Conservation (phyloP, 345 rosid species). For the Geranium brycei region DNA sequence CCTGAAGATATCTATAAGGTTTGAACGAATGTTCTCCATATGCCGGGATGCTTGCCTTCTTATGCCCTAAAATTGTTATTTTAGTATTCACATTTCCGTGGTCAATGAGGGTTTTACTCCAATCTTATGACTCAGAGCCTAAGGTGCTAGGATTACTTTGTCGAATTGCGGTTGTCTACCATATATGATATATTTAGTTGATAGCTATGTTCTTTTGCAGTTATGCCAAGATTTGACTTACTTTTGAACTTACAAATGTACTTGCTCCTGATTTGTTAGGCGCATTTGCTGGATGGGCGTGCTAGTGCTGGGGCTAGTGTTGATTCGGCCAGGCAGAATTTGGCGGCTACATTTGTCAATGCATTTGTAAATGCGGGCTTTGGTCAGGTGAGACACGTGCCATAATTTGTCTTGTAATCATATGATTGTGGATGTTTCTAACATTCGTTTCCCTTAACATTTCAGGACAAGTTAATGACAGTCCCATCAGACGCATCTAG, state of each 20-base stretch:
- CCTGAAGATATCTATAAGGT: slow-evolving; percentile 98
- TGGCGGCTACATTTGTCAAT: slow-evolving; percentile 92
- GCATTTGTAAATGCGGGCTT: slow-evolving; percentile 98
- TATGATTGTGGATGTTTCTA: slow-evolving; percentile 2
- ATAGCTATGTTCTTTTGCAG: no score
- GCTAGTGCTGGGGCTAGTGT: slow-evolving; percentile 61
- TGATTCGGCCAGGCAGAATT: slow-evolving; percentile 89
- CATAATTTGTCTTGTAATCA: neutral
- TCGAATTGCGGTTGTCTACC: no score
- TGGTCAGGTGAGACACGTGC: slow-evolving; percentile 49
- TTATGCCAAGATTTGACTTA: no score
- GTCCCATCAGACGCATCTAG: slow-evolving; percentile 57
- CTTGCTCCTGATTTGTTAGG: slow-evolving; percentile 23
- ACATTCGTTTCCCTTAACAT: slow-evolving; percentile 1
- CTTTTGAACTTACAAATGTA: no score
- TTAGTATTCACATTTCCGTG: no score
- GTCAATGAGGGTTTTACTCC: no score
- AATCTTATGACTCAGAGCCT: no score
- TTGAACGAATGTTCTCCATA: slow-evolving; percentile 4
- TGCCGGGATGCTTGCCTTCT: neutral
- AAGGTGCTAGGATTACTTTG: no score
- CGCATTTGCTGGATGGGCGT: slow-evolving; percentile 90
- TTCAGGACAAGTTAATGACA: slow-evolving; percentile 89
- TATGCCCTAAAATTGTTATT: no score
- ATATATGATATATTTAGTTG: no score